Base-by-base conservation (phyloP, 163 green algal species). In the Scenedesmus sp. region DNA sequence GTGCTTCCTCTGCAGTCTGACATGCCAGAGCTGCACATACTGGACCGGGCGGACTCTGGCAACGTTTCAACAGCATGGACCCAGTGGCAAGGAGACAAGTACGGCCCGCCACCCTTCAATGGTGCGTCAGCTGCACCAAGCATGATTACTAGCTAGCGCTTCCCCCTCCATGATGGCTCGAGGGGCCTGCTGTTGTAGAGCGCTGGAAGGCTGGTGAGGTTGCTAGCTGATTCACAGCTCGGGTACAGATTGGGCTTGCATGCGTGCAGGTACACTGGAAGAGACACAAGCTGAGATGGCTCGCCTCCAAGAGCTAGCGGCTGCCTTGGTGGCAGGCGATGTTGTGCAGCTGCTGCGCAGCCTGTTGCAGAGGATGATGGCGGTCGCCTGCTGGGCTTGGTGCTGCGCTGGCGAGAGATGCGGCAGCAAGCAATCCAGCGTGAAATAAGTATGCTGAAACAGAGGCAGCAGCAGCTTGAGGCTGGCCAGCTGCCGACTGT, bases 1-100 rank as follows among this genome's bases (percentile, higher is more conserved):
- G 65, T 76, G 5, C 65, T 76, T 24, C 5, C 7, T 76, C 30
- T 76, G 65, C 65, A 76, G 65, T 76, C 65, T 40, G 65, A 76
- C 0, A 76, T 76, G 65, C 65, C 30, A 10, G 65, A 76, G 65
- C 30, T 76, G 65, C 65, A 76, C 65, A 76, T 30, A 0, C 65
- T 76, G 30, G 65, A 76, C 30, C 26, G 65, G 12, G 65, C 65
- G 4, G 65, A 76, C 65, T 76, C 65, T 3, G 65, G 30, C 65
- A 76, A 76, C 65, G 65, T 40, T 26, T 76, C 65, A 40, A 76
- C 65, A 20, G 65, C 65, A 76, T 76, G 65, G 65, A 76, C 65
- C 9, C 65, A 40, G 5, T 76, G 30, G 30, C 30, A 76, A 40
- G 65, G 65, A 5, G 30, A 76, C 30, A 76, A 76, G 30, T 76